Conservation (phyloP, 352 stramenopile species). For the Globisporangium megalacanthum region DNA sequence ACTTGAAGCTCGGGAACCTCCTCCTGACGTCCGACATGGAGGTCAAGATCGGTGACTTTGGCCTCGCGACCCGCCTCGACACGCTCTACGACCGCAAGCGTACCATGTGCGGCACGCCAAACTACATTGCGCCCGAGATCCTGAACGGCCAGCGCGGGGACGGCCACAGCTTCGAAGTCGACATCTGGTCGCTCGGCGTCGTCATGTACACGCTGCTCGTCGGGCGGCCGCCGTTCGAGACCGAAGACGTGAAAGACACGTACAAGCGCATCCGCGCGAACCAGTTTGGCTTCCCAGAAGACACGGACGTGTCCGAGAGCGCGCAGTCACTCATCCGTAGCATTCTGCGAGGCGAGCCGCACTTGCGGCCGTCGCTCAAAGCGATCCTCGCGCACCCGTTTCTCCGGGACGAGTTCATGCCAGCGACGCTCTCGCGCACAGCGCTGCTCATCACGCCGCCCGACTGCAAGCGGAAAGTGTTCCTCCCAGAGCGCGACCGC, state of each 20-base stretch:
- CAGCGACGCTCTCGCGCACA: constrained; percentile 46
- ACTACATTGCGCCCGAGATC: constrained; percentile 93
- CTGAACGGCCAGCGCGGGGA: constrained; percentile 84
- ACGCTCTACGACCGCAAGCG: constrained; percentile 90
- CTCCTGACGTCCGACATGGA: constrained; percentile 94
- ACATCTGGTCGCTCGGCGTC: constrained; percentile 97
- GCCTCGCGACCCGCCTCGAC: constrained; percentile 84
- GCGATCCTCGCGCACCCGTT: constrained; percentile 80
- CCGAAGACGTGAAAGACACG: constrained; percentile 96
- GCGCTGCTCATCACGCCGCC: constrained; percentile 71
- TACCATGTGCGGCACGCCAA: constrained; percentile 95
- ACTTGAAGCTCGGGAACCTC: constrained; percentile 98
- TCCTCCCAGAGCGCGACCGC: not conserved
- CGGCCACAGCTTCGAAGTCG: constrained; percentile 97
- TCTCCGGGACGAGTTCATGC: constrained; percentile 52
- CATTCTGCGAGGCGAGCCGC: constrained; percentile 72
- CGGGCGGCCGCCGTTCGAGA: constrained; percentile 96
- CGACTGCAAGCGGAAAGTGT: constrained; percentile 31
- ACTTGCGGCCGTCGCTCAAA: constrained; percentile 59
- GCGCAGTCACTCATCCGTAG: constrained; percentile 69
- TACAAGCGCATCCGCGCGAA: constrained; percentile 97
- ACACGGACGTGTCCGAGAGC: constrained; percentile 78
- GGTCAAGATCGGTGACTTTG: constrained; percentile 97
- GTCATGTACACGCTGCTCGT: constrained; percentile 98
- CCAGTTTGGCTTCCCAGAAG: constrained; percentile 93